These are phyloP conservation scores for Tetraselmis striata DNA, from an alignment of 139 green algal genomes.

Conservation along the genomic window DNA sequence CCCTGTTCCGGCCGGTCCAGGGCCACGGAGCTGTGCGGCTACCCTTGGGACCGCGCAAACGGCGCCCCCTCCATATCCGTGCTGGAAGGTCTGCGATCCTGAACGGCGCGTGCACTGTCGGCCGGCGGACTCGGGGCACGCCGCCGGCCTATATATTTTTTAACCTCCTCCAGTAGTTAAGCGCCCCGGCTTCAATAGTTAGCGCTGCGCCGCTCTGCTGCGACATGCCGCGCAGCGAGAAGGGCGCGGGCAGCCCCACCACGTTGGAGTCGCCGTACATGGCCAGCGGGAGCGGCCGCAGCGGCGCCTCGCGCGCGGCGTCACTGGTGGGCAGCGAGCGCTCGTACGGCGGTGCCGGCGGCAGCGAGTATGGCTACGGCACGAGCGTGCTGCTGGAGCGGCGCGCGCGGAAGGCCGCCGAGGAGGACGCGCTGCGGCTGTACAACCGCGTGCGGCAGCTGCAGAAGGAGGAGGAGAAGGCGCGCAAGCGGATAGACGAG, in stretches of 20 bases:
- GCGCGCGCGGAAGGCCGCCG: slow-evolving; percentile 16
- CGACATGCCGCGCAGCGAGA: neutral
- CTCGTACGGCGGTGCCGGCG: neutral
- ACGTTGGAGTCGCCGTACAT: neutral
- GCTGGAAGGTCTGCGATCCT: too few relatives aligned
- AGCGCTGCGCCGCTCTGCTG: too few relatives aligned
- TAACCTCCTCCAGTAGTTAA: too few relatives aligned
- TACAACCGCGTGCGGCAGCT: slow-evolving; percentile 65
- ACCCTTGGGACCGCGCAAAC: too few relatives aligned
- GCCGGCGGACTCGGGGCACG: too few relatives aligned
- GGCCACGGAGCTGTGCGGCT: too few relatives aligned
- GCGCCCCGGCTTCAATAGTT: too few relatives aligned
- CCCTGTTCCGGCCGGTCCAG: too few relatives aligned
- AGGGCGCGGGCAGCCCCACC: neutral
- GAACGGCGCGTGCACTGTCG: too few relatives aligned
- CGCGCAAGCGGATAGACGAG: slow-evolving; percentile 24
- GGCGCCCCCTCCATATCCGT: too few relatives aligned
- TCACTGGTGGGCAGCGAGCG: neutral
- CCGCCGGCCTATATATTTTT: too few relatives aligned
- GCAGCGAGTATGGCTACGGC: neutral
- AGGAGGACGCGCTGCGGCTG: slow-evolving; percentile 57
- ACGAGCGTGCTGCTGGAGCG: neutral
- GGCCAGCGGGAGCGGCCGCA: neutral
- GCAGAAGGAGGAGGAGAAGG: slow-evolving; percentile 59
- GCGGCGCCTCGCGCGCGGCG: neutral